Conservation (phyloP, 129 eudicot genomes). For the Apium graveolens region DNA sequence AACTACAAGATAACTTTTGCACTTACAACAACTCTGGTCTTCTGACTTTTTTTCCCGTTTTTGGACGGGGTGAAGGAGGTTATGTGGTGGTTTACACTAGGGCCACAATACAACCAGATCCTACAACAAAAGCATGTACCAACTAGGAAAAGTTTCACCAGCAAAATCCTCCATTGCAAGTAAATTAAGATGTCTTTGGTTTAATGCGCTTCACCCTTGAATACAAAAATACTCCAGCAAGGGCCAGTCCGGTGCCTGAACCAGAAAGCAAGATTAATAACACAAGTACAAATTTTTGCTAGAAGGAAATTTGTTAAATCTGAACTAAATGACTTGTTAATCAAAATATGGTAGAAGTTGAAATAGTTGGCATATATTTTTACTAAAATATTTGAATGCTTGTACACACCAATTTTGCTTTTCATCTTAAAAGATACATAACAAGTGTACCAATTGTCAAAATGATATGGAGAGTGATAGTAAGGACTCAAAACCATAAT, state of each 20-base stretch:
- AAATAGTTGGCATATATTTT: background rate
- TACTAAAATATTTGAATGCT: background rate
- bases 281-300: background rate
- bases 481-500: background rate
- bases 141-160: slow-evolving; percentile 8
- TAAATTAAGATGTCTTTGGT: slow-evolving; percentile 63
- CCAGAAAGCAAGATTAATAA: background rate
- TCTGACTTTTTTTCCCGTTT: background rate
- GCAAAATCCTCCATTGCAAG: slow-evolving; percentile 13
- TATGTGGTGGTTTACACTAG: background rate
- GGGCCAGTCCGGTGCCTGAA: slow-evolving; percentile 93
- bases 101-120: background rate
- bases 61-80: background rate
- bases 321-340: background rate
- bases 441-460: background rate
- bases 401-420: background rate
- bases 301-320: background rate
- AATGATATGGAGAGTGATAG: background rate
- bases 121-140: background rate
- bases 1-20: background rate
- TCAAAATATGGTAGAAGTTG: background rate
- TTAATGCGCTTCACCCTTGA: slow-evolving; percentile 87
- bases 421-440: background rate
- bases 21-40: background rate
- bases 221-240: slow-evolving; percentile 92